Evolutionary conservation across 306 rosid genomes (phyloP).

Genomic region (Malus orientalis): DNA sequence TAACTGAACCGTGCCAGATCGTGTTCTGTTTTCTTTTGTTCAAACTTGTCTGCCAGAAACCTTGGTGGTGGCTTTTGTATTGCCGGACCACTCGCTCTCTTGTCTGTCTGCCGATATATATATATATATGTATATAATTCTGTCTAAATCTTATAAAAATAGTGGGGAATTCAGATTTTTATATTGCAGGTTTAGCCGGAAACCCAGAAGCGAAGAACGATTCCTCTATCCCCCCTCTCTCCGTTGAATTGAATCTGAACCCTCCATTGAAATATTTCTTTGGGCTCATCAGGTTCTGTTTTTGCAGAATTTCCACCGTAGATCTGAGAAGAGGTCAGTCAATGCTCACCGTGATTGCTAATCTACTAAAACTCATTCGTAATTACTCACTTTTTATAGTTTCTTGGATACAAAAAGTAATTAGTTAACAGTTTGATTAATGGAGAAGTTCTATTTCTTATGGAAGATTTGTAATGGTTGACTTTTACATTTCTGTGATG

Average conservation of each 20-base stretch:
- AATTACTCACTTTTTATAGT: neutral
- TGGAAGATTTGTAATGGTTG: neutral
- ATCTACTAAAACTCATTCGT: neutral
- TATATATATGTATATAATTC: neutral
- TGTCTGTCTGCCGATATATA: neutral
- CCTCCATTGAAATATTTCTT: neutral
- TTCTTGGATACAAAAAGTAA: neutral
- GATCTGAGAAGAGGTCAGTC: constrained; percentile 29
- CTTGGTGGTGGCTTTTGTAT: constrained; percentile 26
- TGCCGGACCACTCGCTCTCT: neutral
- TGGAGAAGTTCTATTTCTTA: no score
- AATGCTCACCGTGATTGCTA: neutral
- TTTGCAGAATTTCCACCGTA: constrained; percentile 3
- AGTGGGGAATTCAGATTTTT: neutral
- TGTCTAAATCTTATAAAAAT: neutral
- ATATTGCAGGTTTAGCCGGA: constrained; percentile 14
- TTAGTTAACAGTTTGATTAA: neutral
- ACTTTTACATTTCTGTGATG: neutral
- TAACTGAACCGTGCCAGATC: neutral
- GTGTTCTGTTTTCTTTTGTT: neutral
- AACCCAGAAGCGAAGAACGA: neutral
- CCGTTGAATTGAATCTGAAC: neutral
- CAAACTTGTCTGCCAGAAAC: neutral
- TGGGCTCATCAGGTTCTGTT: constrained; percentile 4
- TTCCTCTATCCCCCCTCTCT: neutral